phyloP scores from a whole-genome alignment of 441 rosid species.

The Gossypium laxum region DNA sequence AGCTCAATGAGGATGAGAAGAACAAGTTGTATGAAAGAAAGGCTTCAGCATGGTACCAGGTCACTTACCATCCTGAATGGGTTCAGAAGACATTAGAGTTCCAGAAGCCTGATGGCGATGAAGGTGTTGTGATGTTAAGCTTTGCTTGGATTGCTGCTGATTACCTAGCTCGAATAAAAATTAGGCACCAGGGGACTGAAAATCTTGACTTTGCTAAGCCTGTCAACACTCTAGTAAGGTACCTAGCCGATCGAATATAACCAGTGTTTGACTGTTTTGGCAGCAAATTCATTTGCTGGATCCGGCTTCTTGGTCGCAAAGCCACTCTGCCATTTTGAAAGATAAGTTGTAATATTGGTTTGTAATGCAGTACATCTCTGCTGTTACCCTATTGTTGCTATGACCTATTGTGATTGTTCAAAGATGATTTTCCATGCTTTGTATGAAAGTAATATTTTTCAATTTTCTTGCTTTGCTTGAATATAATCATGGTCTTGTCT shows the following conservation, averaged over 20 bases:
- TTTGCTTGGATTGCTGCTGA: constrained; percentile 88
- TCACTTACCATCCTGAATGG: constrained; percentile 67
- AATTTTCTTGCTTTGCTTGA: not conserved
- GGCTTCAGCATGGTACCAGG: constrained; percentile 93
- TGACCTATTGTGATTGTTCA: not conserved
- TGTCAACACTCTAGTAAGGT: constrained; percentile 47
- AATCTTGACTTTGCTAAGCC: constrained; percentile 44
- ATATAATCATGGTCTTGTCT: not conserved
- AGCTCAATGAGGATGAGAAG: constrained; percentile 49
- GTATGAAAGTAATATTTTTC: not conserved
- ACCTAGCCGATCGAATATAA: constrained; percentile 48
- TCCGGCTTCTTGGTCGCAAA: constrained; percentile 33
- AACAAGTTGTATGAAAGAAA: constrained; percentile 46
- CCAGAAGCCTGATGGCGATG: constrained; percentile 32
- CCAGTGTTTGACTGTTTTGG: constrained; percentile 14
- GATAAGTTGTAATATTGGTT: not conserved
- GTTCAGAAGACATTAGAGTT: constrained; percentile 41
- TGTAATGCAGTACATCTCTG: not conserved
- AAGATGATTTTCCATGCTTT: not conserved
- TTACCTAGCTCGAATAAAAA: constrained; percentile 72
- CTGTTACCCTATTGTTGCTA: not conserved
- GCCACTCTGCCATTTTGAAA: constrained; percentile 66
- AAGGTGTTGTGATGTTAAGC: constrained; percentile 42
- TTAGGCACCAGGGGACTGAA: constrained; percentile 26
- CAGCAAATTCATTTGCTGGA: not conserved